Conservation (phyloP, 805 yeast genomes). For the Lipomyces japonicus region DNA sequence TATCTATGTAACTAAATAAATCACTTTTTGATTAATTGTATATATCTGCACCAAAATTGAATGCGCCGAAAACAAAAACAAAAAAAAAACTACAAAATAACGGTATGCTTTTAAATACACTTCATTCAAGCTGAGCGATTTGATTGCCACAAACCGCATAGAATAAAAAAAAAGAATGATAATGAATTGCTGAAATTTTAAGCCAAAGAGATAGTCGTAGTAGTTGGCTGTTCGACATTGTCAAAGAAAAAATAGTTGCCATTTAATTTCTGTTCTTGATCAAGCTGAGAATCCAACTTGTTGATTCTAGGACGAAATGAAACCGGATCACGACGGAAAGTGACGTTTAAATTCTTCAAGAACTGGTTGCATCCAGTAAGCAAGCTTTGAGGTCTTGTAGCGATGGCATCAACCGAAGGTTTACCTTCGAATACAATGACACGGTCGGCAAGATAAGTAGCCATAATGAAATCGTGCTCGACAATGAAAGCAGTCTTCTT, state of each 20-base stretch:
- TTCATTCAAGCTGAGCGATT: no score
- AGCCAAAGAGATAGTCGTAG: neutral
- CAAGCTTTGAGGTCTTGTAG: slow-evolving; percentile 86
- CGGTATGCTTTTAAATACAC: no score
- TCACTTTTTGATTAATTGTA: no score
- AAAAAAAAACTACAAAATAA: no score
- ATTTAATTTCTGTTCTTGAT: slow-evolving; percentile 86
- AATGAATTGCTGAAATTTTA: no score
- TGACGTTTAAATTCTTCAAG: slow-evolving; percentile 93
- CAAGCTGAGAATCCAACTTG: slow-evolving; percentile 92
- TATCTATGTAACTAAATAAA: no score
- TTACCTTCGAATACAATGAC: slow-evolving; percentile 97
- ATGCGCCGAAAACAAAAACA: neutral
- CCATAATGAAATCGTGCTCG: slow-evolving; percentile 99
- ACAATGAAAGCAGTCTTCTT: slow-evolving; percentile 99
- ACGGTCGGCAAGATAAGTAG: slow-evolving; percentile 96
- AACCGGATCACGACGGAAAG: slow-evolving; percentile 98
- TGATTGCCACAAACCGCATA: no score
- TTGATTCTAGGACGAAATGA: slow-evolving; percentile 98
- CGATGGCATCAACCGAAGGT: slow-evolving; percentile 82
- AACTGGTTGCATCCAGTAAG: slow-evolving; percentile 96
- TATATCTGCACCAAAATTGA: no score
- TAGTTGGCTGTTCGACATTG: slow-evolving; percentile 1
- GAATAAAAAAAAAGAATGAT: no score
- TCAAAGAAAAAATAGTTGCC: slow-evolving; percentile 98